Percentiles rank a stretch among this genome's conserved stretches.
Evolutionary conservation across 305 asterid species (phyloP).

Genomic region (Coffea humblotiana): DNA sequence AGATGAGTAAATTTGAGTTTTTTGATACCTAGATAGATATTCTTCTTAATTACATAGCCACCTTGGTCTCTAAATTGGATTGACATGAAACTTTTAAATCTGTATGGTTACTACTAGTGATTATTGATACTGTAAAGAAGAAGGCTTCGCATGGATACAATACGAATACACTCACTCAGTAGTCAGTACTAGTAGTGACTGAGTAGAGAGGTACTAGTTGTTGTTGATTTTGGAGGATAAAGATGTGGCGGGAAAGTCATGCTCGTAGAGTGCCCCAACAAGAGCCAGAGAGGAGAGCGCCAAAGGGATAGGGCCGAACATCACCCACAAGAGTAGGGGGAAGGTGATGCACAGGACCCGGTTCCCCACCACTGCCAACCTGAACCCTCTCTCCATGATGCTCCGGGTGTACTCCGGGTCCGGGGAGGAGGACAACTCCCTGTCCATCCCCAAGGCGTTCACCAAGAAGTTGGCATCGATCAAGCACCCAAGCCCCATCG

Average conservation of each 20-base stretch:
- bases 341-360: constrained; percentile 60
- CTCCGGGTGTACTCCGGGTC: constrained; percentile 40
- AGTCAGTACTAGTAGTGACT: not conserved
- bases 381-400: constrained; percentile 65
- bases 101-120: too few relatives aligned
- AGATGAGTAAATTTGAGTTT: too few relatives aligned
- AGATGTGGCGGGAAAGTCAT: constrained; percentile 44
- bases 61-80: too few relatives aligned
- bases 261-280: constrained; percentile 55
- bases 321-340: constrained; percentile 56
- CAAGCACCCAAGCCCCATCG: constrained; percentile 52
- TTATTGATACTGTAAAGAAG: too few relatives aligned
- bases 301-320: constrained; percentile 67
- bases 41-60: too few relatives aligned
- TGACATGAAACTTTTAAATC: too few relatives aligned
- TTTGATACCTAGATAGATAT: too few relatives aligned
- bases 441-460: constrained; percentile 56
- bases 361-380: constrained; percentile 62
- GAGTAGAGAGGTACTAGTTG: not conserved
- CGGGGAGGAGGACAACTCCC: constrained; percentile 17
- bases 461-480: constrained; percentile 69
- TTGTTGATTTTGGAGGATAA: not conserved
- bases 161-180: too few relatives aligned
- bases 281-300: constrained; percentile 54
- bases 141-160: too few relatives aligned